Conservation (phyloP, 2,329 filamentous ascomycete genomes). For the Tolypocladium paradoxum region DNA sequence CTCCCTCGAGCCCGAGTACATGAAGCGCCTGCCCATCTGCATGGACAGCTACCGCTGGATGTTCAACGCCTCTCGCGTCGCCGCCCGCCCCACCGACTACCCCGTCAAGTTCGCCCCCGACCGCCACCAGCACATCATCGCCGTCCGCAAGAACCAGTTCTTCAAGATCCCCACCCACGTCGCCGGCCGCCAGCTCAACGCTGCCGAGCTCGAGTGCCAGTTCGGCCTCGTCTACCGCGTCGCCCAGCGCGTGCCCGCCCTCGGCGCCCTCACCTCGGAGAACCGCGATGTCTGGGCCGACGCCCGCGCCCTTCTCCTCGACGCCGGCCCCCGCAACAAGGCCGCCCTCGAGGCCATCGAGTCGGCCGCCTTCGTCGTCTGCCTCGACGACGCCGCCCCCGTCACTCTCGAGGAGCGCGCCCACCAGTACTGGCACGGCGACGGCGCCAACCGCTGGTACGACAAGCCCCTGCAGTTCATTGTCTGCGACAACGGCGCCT, state of each 20-base stretch:
- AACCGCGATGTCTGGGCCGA: conserved; percentile 92
- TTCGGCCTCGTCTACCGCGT: conserved; percentile 77
- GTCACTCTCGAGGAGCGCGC: conserved; percentile 93
- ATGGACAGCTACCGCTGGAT: conserved; percentile 99
- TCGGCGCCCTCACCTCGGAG: conserved; percentile 80
- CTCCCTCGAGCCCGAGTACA: conserved; percentile 90
- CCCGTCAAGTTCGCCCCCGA: conserved; percentile 67
- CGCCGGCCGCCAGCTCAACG: conserved; percentile 75
- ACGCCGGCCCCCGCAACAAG: conserved; percentile 69
- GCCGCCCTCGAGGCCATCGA: conserved; percentile 72
- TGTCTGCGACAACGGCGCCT: conserved; percentile 93
- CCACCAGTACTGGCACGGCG: conserved; percentile 95
- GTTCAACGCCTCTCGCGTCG: conserved; percentile 89
- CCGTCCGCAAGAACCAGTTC: conserved; percentile 91
- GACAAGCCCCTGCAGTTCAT: conserved; percentile 99
- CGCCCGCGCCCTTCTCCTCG: conserved; percentile 64
- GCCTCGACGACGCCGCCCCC: conserved; percentile 82
- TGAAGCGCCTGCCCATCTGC: conserved; percentile 94
- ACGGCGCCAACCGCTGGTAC: conserved; percentile 91
- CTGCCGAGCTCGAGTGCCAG: conserved; percentile 79
- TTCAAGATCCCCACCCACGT: conserved; percentile 83
- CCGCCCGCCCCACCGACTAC: conserved; percentile 71
- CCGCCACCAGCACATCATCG: conserved; percentile 79
- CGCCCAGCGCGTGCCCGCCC: conserved; percentile 58
- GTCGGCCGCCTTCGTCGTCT: conserved; percentile 81